These are phyloP conservation scores for Nannochloris sp. DNA, from an alignment of 139 green algal genomes.

Conservation along the genomic window DNA sequence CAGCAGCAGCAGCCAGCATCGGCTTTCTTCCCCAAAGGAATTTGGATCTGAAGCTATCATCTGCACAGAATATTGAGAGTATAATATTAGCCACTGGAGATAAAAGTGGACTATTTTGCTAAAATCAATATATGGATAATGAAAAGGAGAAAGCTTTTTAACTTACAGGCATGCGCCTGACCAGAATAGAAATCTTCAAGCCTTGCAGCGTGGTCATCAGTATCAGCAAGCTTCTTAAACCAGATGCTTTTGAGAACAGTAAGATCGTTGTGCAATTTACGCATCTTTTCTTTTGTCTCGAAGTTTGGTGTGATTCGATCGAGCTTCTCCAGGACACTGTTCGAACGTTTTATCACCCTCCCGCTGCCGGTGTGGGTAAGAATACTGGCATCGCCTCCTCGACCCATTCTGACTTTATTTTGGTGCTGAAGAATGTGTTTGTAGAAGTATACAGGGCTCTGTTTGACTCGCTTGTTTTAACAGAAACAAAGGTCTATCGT, in stretches of 20 bases:
- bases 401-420: conserved; percentile 5
- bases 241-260: conserved; percentile 75
- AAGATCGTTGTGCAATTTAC: conserved; percentile 59
- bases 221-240: conserved; percentile 54
- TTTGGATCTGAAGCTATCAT: conserved; percentile 86
- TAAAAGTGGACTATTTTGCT: not conserved
- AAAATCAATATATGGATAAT: not conserved
- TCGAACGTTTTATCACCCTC: not conserved
- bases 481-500: too few relatives aligned
- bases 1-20: conserved; percentile 84
- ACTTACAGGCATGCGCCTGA: conserved; percentile 67
- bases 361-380: not conserved
- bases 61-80: conserved; percentile 39
- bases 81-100: not conserved
- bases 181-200: conserved; percentile 80
- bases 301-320: conserved; percentile 2
- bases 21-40: conserved; percentile 91
- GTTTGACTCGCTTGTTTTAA: too few relatives aligned
- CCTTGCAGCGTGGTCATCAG: conserved; percentile 60
- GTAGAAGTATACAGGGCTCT: too few relatives aligned
- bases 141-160: not conserved
- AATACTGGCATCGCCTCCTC: conserved; percentile 4
- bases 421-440: not conserved
- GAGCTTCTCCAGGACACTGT: conserved; percentile 16
- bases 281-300: conserved; percentile 19